phyloP scores from a whole-genome alignment of 768 basidiomycete genomes.

The Exsudoporus frostii region DNA sequence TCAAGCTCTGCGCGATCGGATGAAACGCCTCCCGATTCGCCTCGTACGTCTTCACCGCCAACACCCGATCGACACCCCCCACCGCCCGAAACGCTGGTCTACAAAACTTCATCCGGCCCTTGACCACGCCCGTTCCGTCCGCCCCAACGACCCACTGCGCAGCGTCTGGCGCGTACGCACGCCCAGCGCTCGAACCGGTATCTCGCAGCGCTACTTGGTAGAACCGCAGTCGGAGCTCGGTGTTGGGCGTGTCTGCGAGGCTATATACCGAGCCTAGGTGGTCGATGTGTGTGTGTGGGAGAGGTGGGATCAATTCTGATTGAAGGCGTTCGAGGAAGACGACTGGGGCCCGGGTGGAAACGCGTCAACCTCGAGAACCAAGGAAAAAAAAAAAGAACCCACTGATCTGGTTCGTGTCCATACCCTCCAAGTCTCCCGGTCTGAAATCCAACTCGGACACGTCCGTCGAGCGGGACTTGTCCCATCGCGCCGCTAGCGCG shows the following conservation, averaged over 20 bases:
- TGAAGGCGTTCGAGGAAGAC: slow-evolving; percentile 83
- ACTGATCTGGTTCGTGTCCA: slow-evolving; percentile 80
- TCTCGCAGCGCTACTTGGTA: slow-evolving; percentile 67
- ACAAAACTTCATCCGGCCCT: slow-evolving; percentile 87
- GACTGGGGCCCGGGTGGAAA: slow-evolving; percentile 40
- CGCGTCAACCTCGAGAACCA: background rate
- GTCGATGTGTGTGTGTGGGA: slow-evolving; percentile 57
- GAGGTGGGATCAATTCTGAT: slow-evolving; percentile 41
- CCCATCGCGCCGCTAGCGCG: slow-evolving; percentile 71
- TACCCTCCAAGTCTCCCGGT: slow-evolving; percentile 53
- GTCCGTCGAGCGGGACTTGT: slow-evolving; percentile 53
- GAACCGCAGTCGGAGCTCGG: slow-evolving; percentile 76
- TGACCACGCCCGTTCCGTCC: slow-evolving; percentile 56
- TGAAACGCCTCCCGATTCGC: slow-evolving; percentile 57
- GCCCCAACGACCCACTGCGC: slow-evolving; percentile 64
- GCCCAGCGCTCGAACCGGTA: slow-evolving; percentile 44
- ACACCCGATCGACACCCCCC: slow-evolving; percentile 45
- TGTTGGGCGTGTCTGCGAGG: slow-evolving; percentile 54
- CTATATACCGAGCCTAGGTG: slow-evolving; percentile 55
- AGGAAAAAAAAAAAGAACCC: slow-evolving; percentile 11
- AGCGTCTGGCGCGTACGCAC: slow-evolving; percentile 49
- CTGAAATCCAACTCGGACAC: slow-evolving; percentile 52
- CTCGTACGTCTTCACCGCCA: slow-evolving; percentile 53
- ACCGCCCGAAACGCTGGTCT: slow-evolving; percentile 61
- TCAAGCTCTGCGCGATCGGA: slow-evolving; percentile 70